Evolutionary conservation across 345 rosid genomes (phyloP), one percentile per base, ranked within the genome.

Genomic region (Corchorus olitorius): DNA sequence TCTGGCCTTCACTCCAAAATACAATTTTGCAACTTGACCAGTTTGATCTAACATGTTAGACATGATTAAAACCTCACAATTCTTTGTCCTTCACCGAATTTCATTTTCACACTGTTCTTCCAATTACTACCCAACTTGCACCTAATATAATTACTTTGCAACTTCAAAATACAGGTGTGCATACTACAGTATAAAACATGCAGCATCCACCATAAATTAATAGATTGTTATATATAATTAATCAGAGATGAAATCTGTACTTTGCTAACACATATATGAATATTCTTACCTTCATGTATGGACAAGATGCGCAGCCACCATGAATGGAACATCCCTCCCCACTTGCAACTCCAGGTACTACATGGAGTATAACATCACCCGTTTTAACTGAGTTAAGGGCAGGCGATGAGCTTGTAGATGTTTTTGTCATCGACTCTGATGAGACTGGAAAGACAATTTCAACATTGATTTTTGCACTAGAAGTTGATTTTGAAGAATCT

Each of bases 301-400:
- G 99, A 78, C 99, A 96, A 50, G 99, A 96, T 27, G 99, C 99
- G 80, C 99, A 93, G 35, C 98, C 97, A 3, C 99, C 99, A 56
- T 96, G 94, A 54, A 93, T 85, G 46, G 97, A 96, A 77, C 98
- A 91, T 48, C 98, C 99, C 82, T 96, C 99, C 27, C 99, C 99
- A 34, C 89, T 85, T 39, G 99, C 86, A 83, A 89, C 97, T 73
- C 99, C 99, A 33, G 98, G 99, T 72, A 93, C 85, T 77, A 96
- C 86, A 34, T 97, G 89, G 84, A 96, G 83, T 50, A 75, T 70
- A 6, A 88, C 37, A 48, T 93, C 93, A 15, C 87, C 89, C 19
- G 77, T 49, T 60, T 73, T 79, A 41, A 80, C 78, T 15, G 97
- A 84, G 70, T 81, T 66, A 61, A 77, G 56, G 53, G 62, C 80